Evolutionary conservation across 495 filamentous ascomycete genomes (phyloP), one percentile per base, ranked within the genome.

Genomic region (Podospora sp.): DNA sequence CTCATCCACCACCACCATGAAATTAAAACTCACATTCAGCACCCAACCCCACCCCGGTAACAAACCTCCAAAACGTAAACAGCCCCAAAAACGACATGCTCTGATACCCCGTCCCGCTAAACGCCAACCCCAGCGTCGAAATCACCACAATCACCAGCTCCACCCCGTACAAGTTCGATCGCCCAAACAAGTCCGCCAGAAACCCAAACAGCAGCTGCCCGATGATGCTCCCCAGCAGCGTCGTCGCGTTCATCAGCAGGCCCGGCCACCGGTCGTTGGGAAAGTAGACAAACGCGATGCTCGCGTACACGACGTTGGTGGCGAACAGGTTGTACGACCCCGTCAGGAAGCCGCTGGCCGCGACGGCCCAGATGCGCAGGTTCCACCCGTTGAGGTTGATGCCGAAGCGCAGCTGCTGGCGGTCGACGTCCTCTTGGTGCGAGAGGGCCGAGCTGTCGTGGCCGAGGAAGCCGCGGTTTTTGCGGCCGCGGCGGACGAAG

Each of bases 61-160:
- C 76, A 65, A 78, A 78, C 2, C 76, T 71, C 76, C 76, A 78
- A 74, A 75, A 36, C 8, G 8, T 73, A 63, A 79, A 79, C 24
- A 79, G 60, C 6, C 70, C 77, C 18, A 79, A 67, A 40, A 79
- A 79, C 9, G 69, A 74, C 25, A 79, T 74, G 61, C 75, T 75
- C 16, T 83, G 80, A 46, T 78, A 80, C 46, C 88, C 90, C 33
- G 78, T 76, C n/a, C 87, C 85, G 16, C 84, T 76, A 22, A 91
- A 81, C 52, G 88, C 73, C 68, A 91, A 88, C 40, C 89, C 89
- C 21, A 93, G 80, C 7, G 89, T 92, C 2, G 89, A 88, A 57
- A 90, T 80, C 68, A 93, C 93, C 71, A 92, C 91, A 65, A 94
- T 80, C 60, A 92, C 90, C 53, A 94, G 81, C 74, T 93, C 91